phyloP scores from a whole-genome alignment of 1,284 basidiomycete species.

The Irpex sp. region DNA sequence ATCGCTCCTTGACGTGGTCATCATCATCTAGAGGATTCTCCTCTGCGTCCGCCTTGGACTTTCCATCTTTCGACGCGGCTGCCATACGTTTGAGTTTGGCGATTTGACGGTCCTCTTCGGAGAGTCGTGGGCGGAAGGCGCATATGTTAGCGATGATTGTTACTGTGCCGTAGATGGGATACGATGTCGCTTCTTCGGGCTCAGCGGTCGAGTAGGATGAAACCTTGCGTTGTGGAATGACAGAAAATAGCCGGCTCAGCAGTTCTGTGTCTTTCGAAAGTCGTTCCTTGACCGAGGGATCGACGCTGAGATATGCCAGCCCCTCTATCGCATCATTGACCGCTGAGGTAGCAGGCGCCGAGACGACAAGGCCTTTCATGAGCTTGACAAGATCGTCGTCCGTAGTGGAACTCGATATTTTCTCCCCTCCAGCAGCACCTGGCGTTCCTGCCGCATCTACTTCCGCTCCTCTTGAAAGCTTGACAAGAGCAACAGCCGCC shows the following conservation, averaged over 20 bases:
- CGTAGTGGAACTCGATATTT: slow-evolving; percentile 25
- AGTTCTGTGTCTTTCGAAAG: slow-evolving; percentile 54
- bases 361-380: slow-evolving; percentile 55
- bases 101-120: slow-evolving; percentile 76
- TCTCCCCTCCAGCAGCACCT: slow-evolving; percentile 15
- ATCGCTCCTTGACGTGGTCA: slow-evolving; percentile 54
- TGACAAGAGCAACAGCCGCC: slow-evolving; percentile 72
- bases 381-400: slow-evolving; percentile 47
- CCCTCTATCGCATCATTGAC: slow-evolving; percentile 72
- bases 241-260: slow-evolving; percentile 54
- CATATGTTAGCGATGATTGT: slow-evolving; percentile 73
- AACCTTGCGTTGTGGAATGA: slow-evolving; percentile 47
- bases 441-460: slow-evolving; percentile 38
- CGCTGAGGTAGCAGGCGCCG: slow-evolving; percentile 27
- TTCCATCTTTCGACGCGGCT: slow-evolving; percentile 27
- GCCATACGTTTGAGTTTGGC: slow-evolving; percentile 74
- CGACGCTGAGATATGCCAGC: slow-evolving; percentile 72
- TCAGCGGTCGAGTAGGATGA: slow-evolving; percentile 16
- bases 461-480: slow-evolving; percentile 57
- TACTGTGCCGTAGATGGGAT: slow-evolving; percentile 68
- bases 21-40: slow-evolving; percentile 48
- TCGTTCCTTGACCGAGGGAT: slow-evolving; percentile 59
- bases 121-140: slow-evolving; percentile 61
- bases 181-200: slow-evolving; percentile 32
- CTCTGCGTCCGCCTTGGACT: slow-evolving; percentile 11